phyloP scores from a whole-genome alignment of 2,329 filamentous ascomycete species.

The Escovopsis sp. region DNA sequence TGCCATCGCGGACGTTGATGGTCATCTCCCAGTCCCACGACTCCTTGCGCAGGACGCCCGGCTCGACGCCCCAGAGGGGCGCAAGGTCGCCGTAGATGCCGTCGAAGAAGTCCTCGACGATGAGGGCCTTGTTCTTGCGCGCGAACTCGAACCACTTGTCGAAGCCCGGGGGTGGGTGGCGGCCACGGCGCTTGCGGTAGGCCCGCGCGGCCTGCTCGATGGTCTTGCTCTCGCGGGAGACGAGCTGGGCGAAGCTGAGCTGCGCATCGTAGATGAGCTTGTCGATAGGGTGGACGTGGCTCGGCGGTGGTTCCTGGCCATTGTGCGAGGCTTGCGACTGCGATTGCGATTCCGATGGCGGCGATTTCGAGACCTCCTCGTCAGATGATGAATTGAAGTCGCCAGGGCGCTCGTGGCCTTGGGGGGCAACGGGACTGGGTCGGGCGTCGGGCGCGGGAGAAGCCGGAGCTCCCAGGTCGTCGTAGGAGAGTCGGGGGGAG shows the following conservation, averaged over 20 bases:
- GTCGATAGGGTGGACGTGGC: slow-evolving; percentile 34
- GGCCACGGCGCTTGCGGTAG: slow-evolving; percentile 42
- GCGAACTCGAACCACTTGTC: slow-evolving; percentile 46
- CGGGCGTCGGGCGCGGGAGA: not conserved
- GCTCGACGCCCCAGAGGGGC: slow-evolving; percentile 40
- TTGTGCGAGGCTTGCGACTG: too few species aligned
- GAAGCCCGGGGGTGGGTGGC: slow-evolving; percentile 50
- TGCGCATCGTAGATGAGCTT: slow-evolving; percentile 32
- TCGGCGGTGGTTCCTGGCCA: not conserved
- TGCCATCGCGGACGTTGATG: slow-evolving; percentile 41
- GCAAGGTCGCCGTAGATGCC: slow-evolving; percentile 47
- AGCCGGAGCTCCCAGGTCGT: not conserved
- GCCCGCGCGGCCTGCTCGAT: slow-evolving; percentile 39
- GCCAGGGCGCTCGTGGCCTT: too few species aligned
- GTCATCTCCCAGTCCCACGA: slow-evolving; percentile 43
- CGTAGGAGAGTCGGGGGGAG: not conserved
- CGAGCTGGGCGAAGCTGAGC: slow-evolving; percentile 22
- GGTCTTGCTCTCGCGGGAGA: slow-evolving; percentile 31
- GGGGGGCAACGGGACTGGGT: too few species aligned
- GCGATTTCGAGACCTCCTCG: too few species aligned
- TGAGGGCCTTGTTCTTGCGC: slow-evolving; percentile 32
- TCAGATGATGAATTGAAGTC: too few species aligned
- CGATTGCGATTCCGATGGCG: not conserved
- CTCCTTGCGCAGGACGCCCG: slow-evolving; percentile 34
- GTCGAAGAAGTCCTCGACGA: slow-evolving; percentile 50